These are phyloP conservation scores for Kuraishia ogatae DNA, from an alignment of 805 yeast species.

Conservation along the genomic window DNA sequence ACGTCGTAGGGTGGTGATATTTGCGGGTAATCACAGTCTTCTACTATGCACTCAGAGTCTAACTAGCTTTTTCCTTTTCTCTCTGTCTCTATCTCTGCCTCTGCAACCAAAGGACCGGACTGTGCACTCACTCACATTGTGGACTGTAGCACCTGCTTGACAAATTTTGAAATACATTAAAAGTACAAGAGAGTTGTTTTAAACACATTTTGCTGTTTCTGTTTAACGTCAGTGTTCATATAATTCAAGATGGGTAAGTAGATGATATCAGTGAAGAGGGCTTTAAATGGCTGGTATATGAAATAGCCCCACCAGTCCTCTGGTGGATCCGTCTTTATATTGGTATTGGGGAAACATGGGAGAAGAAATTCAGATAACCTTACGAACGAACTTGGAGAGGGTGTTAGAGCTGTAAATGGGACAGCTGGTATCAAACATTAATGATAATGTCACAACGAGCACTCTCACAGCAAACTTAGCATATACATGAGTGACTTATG, in stretches of 20 bases:
- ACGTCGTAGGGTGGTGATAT: neutral
- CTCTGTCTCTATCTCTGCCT: neutral
- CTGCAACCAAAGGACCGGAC: neutral
- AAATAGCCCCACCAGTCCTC: neutral
- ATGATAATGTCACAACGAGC: too few species aligned
- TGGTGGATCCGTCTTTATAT: neutral
- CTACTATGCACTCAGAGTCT: neutral
- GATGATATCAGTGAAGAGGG: neutral
- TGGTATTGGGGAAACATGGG: neutral
- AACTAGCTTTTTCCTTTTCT: neutral
- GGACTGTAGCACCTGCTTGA: neutral
- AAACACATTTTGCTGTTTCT: neutral
- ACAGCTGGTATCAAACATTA: too few species aligned
- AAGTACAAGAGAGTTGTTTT: neutral
- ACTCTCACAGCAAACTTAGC: too few species aligned
- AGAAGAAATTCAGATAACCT: neutral
- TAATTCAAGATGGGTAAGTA: slow-evolving; percentile 1
- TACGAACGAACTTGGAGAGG: too few species aligned
- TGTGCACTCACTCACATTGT: neutral
- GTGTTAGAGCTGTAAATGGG: too few species aligned
- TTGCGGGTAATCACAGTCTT: neutral
- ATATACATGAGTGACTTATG: neutral
- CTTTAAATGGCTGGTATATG: neutral
- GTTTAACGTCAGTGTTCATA: neutral
- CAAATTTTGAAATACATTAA: neutral